Evolutionary conservation across 345 rosid species (phyloP), one percentile per base, ranked within the genome.

Genomic region (Boechera divaricarpa): DNA sequence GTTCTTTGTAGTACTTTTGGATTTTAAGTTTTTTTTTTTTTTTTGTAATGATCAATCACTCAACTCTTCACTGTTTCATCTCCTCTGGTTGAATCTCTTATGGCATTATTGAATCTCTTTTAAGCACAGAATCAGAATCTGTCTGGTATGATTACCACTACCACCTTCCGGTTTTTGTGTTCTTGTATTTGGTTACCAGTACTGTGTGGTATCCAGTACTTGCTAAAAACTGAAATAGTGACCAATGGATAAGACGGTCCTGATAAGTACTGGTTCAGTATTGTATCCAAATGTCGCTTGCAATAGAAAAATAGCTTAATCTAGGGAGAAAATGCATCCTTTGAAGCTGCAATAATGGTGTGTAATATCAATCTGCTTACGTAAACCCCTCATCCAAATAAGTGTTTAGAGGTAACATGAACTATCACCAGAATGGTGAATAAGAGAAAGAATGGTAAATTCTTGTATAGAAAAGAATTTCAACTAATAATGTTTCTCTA

Each of bases 271-370:
- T 58, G 48, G 18, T 61, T 61, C 8, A 21, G 33, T 21, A 5
- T 38, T 61, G 18, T 38, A 61, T 10, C 26, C 65, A 60, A 18
- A 38, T 60, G 65, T 60, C 1, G 21, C 21, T 7, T 26, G 11
- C 11, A 24, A 12, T 21, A 63, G 38, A 13, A 4, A 79, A 51
- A 55, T 57, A 56, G 75, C 54, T 41, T 53, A 53, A 73, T 44
- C 54, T 86, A 89, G 90, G 87, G 90, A 47, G 91, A 84, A 72
- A 90, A 88, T 79, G 86, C 82, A 24, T 87, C 90, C 9, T 67
- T 81, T 82, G 87, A 89, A 83, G 85, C 90, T 82, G 88, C 89
- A 58, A 87, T 82, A 18, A 81, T 84, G 90, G 44, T 38, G 90
- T 89, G 18, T 49, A 9, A 85, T 90, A 81, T 86, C 90, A 32